A percentile compares a stretch with the other conserved stretches of the same genome.
Evolutionary conservation across 371 early-diverging fungal genomes (phyloP).

Genomic region (Mortierella sp.): DNA sequence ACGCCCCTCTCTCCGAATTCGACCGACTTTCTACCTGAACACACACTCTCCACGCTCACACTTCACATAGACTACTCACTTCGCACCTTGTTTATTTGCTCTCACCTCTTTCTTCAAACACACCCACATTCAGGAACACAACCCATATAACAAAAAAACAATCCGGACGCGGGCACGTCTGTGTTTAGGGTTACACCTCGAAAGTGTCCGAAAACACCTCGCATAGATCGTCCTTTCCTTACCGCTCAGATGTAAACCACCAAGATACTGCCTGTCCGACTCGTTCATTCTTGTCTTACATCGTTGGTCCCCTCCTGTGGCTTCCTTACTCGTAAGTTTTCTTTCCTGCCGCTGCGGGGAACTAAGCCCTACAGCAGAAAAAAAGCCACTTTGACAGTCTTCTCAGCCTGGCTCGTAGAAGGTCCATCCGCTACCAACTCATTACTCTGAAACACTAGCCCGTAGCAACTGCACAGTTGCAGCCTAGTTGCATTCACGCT

Average conservation of each 20-base stretch:
- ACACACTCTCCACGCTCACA: neutral
- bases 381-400: too few species aligned
- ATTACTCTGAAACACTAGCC: too few species aligned
- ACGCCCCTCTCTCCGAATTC: neutral
- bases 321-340: too few species aligned
- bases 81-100: neutral
- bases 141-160: neutral
- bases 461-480: too few species aligned
- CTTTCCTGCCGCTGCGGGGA: neutral
- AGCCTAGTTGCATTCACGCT: too few species aligned
- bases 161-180: slow-evolving; percentile 7
- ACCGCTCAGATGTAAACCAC: neutral
- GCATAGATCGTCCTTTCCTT: neutral
- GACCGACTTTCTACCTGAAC: neutral
- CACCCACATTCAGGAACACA: neutral
- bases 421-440: neutral
- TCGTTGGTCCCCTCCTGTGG: neutral
- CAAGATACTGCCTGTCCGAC: too few species aligned
- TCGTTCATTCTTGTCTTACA: neutral
- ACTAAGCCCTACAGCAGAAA: neutral
- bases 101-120: neutral
- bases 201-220: neutral
- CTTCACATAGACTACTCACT: too few species aligned
- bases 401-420: neutral
- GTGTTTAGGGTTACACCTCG: neutral